These are phyloP conservation scores for Epichloe festucae DNA, from an alignment of 2,329 filamentous ascomycete genomes.

Conservation along the genomic window DNA sequence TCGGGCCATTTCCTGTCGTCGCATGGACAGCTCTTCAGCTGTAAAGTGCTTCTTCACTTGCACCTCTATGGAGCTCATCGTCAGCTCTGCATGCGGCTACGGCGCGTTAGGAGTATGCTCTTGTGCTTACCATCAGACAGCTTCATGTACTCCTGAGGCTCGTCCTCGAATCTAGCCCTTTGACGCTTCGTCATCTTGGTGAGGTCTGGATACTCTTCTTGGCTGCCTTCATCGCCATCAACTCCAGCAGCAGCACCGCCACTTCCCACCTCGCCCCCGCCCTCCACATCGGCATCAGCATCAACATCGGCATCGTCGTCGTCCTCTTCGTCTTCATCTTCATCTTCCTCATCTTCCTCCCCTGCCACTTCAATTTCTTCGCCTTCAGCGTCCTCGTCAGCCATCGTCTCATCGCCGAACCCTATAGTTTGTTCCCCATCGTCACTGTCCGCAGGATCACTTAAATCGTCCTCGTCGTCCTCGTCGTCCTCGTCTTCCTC, in stretches of 20 bases:
- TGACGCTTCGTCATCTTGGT: constrained; percentile 50
- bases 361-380: constrained; percentile 29
- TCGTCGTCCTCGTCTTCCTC: constrained; percentile 37
- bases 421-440: constrained; percentile 24
- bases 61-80: constrained; percentile 34
- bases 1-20: constrained; percentile 48
- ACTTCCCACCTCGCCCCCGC: constrained; percentile 24
- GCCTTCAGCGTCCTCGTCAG: constrained; percentile 34
- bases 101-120: background rate
- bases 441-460: constrained; percentile 39
- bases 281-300: constrained; percentile 17
- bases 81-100: background rate
- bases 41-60: constrained; percentile 51
- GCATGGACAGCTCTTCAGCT: constrained; percentile 49
- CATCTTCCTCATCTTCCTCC: constrained; percentile 30
- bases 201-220: constrained; percentile 38
- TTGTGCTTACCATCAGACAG: constrained; percentile 40
- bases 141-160: constrained; percentile 43
- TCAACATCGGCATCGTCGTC: constrained; percentile 25
- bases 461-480: constrained; percentile 37
- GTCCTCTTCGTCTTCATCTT: constrained; percentile 25
- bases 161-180: constrained; percentile 45
- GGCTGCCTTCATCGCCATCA: constrained; percentile 33
- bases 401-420: constrained; percentile 32
- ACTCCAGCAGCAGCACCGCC: constrained; percentile 22